Conservation (phyloP, 1,139 yeast genomes). For the Chernovozyma aurita region DNA sequence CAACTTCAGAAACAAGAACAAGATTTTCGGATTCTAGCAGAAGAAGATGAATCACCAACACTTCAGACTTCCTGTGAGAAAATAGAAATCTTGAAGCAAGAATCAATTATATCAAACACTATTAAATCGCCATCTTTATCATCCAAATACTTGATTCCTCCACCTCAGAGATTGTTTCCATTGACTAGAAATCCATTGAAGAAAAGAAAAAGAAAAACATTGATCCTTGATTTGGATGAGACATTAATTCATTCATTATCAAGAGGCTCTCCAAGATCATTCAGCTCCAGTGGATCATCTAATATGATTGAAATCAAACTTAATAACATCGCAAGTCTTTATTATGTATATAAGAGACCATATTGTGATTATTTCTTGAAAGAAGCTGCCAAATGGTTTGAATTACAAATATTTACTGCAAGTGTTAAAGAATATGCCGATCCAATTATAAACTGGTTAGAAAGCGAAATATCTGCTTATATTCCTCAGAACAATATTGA, state of each 20-base stretch:
- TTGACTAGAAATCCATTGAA: conserved; percentile 38
- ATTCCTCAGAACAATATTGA: not conserved
- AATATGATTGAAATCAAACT: conserved; percentile 86
- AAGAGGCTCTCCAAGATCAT: conserved; percentile 48
- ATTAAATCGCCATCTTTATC: conserved; percentile 56
- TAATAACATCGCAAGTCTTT: conserved; percentile 65
- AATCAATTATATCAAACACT: conserved; percentile 36
- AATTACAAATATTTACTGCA: conserved; percentile 87
- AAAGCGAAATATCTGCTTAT: conserved; percentile 26
- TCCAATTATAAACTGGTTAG: conserved; percentile 89
- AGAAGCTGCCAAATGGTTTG: conserved; percentile 83
- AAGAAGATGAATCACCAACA: conserved; percentile 6
- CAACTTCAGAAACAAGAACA: not conserved
- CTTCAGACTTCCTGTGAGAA: conserved; percentile 25
- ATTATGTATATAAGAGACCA: conserved; percentile 90
- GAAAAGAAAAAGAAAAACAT: conserved; percentile 50
- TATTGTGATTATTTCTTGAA: conserved; percentile 79
- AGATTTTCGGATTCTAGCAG: not conserved
- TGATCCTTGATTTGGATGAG: conserved; percentile 87
- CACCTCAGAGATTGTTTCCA: conserved; percentile 44
- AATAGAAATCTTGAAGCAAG: conserved; percentile 40
- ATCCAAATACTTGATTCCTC: conserved; percentile 46
- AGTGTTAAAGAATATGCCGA: conserved; percentile 94
- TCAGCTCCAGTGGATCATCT: conserved; percentile 43
- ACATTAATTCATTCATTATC: conserved; percentile 89